These are phyloP conservation scores for Cystobasidium onofrii DNA, from an alignment of 768 basidiomycete genomes.

Conservation along the genomic window DNA sequence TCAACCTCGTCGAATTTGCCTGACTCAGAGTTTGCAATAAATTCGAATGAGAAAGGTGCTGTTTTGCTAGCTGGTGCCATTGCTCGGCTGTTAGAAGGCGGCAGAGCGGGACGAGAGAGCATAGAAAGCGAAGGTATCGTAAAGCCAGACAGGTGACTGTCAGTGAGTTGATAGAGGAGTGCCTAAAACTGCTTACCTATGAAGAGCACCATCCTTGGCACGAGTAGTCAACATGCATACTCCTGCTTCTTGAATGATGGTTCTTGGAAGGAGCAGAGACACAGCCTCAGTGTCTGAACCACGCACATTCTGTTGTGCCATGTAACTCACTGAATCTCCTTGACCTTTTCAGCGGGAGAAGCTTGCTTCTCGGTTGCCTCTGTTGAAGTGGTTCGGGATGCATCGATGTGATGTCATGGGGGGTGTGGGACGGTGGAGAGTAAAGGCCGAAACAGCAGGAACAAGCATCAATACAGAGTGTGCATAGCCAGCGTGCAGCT, in stretches of 20 bases:
- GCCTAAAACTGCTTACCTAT: too few species aligned
- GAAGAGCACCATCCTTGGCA: slow-evolving; percentile 33
- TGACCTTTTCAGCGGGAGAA: slow-evolving; percentile 20
- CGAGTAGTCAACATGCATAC: slow-evolving; percentile 37
- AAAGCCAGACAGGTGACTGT: too few species aligned
- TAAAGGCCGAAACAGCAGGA: background rate
- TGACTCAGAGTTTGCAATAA: slow-evolving; percentile 40
- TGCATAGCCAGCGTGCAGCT: background rate
- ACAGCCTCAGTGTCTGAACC: too few species aligned
- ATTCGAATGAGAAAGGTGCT: slow-evolving; percentile 40
- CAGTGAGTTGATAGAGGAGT: too few species aligned
- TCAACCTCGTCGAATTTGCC: slow-evolving; percentile 41
- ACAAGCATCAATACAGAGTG: background rate
- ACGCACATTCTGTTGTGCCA: too few species aligned
- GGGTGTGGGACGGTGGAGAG: background rate
- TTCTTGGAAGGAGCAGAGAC: background rate
- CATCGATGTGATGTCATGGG: background rate
- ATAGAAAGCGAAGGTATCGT: too few species aligned
- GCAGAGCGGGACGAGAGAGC: slow-evolving; percentile 27
- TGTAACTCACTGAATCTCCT: slow-evolving; percentile 25
- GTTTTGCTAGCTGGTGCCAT: slow-evolving; percentile 38
- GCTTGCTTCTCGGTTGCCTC: slow-evolving; percentile 26
- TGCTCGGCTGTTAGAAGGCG: slow-evolving; percentile 32
- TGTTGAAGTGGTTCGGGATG: background rate
- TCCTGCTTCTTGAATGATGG: slow-evolving; percentile 16